Conservation (phyloP, 2,329 filamentous ascomycete genomes). For the Venturia pyrina region DNA sequence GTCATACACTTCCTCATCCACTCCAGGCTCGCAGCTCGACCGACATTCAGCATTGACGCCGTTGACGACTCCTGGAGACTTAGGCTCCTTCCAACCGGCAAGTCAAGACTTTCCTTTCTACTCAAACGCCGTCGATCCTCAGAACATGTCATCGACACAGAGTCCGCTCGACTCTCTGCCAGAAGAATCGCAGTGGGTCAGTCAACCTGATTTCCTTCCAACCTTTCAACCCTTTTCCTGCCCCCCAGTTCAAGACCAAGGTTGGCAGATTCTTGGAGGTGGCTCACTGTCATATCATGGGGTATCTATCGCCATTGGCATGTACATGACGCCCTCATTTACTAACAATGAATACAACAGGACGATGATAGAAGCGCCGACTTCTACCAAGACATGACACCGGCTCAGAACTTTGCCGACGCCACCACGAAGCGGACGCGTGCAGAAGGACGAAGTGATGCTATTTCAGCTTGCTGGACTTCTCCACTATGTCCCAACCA, state of each 20-base stretch:
- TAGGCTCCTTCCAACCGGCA: background rate
- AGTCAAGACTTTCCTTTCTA: background rate
- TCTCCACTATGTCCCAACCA: slow-evolving; percentile 32
- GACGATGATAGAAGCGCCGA: background rate
- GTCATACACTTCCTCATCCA: background rate
- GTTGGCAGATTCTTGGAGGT: background rate
- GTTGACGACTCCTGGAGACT: background rate
- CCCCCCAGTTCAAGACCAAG: background rate
- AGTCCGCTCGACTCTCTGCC: background rate
- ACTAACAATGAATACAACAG: background rate
- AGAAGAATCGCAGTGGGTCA: background rate
- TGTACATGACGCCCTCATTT: background rate
- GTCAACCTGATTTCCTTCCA: background rate
- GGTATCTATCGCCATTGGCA: background rate
- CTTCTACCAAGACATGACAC: background rate
- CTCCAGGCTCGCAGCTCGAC: background rate
- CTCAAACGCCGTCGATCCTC: background rate
- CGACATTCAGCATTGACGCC: background rate
- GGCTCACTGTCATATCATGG: too few species aligned
- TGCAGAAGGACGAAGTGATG: slow-evolving; percentile 17
- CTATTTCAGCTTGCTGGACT: slow-evolving; percentile 31
- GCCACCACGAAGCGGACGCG: background rate
- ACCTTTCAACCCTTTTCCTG: background rate
- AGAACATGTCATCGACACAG: background rate
- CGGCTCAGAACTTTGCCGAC: background rate